These are phyloP conservation scores for Camellia granthamiana DNA, from an alignment of 148 eudicot genomes.

Conservation along the genomic window DNA sequence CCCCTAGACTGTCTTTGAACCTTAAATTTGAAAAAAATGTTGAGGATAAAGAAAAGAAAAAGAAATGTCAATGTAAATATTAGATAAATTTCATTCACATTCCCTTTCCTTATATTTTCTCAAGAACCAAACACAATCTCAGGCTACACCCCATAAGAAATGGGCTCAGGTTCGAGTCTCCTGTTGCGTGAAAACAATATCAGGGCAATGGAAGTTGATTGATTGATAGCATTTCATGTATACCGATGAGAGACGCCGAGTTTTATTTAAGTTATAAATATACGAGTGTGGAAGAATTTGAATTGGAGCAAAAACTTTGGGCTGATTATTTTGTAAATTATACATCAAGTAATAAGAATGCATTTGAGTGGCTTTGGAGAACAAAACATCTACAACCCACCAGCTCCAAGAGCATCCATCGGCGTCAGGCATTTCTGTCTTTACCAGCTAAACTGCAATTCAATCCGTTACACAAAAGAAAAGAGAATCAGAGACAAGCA, in stretches of 20 bases:
- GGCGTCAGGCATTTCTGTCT: neutral
- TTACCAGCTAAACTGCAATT: constrained; percentile 30
- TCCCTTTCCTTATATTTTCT: no score
- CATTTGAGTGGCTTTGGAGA: constrained; percentile 20
- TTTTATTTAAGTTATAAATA: neutral
- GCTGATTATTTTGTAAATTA: neutral
- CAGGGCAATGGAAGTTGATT: neutral
- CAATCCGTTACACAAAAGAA: neutral
- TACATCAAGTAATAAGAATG: constrained; percentile 14
- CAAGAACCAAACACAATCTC: no score
- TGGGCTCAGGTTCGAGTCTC: neutral
- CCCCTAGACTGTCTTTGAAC: no score
- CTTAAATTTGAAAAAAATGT: no score
- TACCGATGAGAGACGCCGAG: neutral
- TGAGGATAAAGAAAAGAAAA: no score
- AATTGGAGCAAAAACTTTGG: constrained; percentile 12
- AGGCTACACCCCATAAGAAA: neutral
- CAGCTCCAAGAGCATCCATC: constrained; percentile 3
- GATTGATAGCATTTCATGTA: neutral
- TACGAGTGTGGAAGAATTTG: neutral
- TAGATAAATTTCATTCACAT: no score
- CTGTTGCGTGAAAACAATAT: neutral
- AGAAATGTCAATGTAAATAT: no score
- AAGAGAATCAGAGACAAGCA: neutral
- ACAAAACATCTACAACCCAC: constrained; percentile 8